Evolutionary conservation across 768 basidiomycete species (phyloP).

Genomic region (Termitomyces sp.): DNA sequence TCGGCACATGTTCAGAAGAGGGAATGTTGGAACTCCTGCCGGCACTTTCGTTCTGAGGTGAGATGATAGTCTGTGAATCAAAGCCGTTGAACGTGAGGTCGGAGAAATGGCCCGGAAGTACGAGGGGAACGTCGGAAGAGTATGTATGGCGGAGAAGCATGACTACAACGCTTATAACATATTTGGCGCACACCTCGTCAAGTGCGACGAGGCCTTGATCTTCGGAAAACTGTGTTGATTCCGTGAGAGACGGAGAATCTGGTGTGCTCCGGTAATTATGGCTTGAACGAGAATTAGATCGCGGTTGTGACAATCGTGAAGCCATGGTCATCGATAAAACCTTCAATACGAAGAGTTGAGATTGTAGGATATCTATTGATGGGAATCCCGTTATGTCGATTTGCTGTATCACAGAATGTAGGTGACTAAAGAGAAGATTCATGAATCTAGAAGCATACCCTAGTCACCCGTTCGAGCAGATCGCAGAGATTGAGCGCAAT

Average conservation of each 20-base stretch:
- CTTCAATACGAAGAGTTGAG: constrained; percentile 82
- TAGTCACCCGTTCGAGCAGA: constrained; percentile 70
- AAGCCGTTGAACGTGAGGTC: constrained; percentile 68
- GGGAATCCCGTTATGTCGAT: constrained; percentile 44
- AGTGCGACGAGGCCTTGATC: constrained; percentile 65
- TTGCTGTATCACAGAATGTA: constrained; percentile 32
- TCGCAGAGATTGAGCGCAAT: constrained; percentile 77
- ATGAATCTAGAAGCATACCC: constrained; percentile 36
- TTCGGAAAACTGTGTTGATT: constrained; percentile 22
- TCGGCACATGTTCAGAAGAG: constrained; percentile 2
- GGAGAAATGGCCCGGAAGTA: constrained; percentile 54
- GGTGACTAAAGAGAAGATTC: not conserved
- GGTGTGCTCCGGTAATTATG: constrained; percentile 27
- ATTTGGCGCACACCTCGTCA: constrained; percentile 77
- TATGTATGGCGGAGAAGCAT: constrained; percentile 74
- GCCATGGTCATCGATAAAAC: constrained; percentile 74
- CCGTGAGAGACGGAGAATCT: constrained; percentile 32
- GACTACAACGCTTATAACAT: constrained; percentile 77
- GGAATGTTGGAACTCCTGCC: constrained; percentile 9
- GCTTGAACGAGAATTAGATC: constrained; percentile 37
- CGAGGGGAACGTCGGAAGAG: constrained; percentile 44
- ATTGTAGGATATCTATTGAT: constrained; percentile 73
- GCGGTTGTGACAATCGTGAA: constrained; percentile 58
- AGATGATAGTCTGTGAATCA: constrained; percentile 43
- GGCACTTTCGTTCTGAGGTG: constrained; percentile 14